Percentiles rank a stretch among this genome's conserved stretches.
Evolutionary conservation across 108 stramenopile genomes (phyloP).

Genomic region (Craspedostauros australis): DNA sequence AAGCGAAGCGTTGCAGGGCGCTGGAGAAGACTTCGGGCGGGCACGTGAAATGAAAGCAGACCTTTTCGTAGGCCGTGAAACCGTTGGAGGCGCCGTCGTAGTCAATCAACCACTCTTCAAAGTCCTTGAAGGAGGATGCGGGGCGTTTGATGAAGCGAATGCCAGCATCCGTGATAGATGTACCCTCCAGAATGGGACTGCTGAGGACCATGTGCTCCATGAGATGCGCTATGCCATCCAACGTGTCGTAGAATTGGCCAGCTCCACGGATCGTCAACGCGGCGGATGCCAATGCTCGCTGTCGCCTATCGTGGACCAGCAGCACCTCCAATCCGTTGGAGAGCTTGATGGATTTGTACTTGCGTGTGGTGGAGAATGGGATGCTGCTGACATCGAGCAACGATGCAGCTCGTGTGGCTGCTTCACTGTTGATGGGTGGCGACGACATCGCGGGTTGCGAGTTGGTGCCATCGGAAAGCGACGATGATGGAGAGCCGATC

Average conservation of each 20-base stretch:
- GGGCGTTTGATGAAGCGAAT: too few relatives aligned
- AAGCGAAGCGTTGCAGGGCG: slow-evolving; percentile 54
- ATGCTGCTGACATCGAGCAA: too few relatives aligned
- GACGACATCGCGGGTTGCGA: background rate
- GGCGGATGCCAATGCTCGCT: slow-evolving; percentile 33
- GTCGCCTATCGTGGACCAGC: slow-evolving; percentile 46
- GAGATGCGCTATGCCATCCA: slow-evolving; percentile 67
- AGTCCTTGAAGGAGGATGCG: slow-evolving; percentile 41
- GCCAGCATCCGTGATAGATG: too few relatives aligned
- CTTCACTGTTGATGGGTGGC: too few relatives aligned
- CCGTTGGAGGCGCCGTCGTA: slow-evolving; percentile 66
- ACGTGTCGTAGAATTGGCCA: slow-evolving; percentile 65
- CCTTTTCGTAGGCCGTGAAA: slow-evolving; percentile 63
- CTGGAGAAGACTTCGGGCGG: slow-evolving; percentile 40
- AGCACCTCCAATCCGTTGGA: slow-evolving; percentile 60
- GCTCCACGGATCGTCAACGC: slow-evolving; percentile 59
- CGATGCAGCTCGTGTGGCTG: too few relatives aligned
- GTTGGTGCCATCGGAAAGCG: background rate
- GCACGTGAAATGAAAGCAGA: slow-evolving; percentile 68
- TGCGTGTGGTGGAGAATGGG: slow-evolving; percentile 59
- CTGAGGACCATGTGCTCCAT: slow-evolving; percentile 70
- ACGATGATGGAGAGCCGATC: background rate
- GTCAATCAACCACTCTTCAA: slow-evolving; percentile 63
- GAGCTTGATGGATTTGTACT: slow-evolving; percentile 48
- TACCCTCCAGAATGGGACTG: too few relatives aligned